Conservation (phyloP, 2,329 filamentous ascomycete genomes). For the Aspergillus candidus region DNA sequence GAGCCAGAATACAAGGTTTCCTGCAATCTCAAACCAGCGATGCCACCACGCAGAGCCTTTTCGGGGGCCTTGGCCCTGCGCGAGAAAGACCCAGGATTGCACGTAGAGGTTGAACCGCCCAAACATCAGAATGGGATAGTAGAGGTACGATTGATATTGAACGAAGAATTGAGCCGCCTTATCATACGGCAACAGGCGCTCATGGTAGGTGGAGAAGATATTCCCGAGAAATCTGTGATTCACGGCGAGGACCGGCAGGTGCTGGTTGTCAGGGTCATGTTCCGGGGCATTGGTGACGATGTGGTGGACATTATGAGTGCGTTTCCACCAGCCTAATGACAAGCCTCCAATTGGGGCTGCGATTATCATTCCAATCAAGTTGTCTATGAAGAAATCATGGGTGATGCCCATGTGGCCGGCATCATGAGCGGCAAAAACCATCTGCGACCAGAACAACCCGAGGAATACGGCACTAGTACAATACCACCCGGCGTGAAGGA, state of each 20-base stretch:
- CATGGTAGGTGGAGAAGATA: conserved; percentile 73
- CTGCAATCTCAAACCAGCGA: conserved; percentile 65
- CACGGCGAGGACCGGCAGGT: conserved; percentile 82
- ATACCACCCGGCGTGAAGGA: conserved; percentile 59
- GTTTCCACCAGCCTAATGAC: conserved; percentile 93
- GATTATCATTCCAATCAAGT: conserved; percentile 77
- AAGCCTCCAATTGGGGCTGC: conserved; percentile 82
- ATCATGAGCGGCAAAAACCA: conserved; percentile 87
- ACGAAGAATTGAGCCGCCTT: conserved; percentile 61
- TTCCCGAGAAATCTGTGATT: conserved; percentile 71
- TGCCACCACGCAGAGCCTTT: conserved; percentile 77
- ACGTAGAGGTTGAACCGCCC: conserved; percentile 82
- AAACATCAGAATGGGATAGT: conserved; percentile 72
- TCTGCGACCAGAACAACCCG: conserved; percentile 82
- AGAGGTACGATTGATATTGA: conserved; percentile 67
- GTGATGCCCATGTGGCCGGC: conserved; percentile 95
- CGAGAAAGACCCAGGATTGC: conserved; percentile 71
- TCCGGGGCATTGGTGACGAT: conserved; percentile 91
- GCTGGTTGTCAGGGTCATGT: conserved; percentile 89
- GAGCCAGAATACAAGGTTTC: conserved; percentile 72
- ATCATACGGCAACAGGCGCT: conserved; percentile 70
- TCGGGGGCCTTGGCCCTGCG: conserved; percentile 61
- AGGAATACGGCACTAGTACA: conserved; percentile 63
- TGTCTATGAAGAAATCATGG: conserved; percentile 75
- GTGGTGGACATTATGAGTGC: conserved; percentile 91